phyloP scores from a whole-genome alignment of 1,284 basidiomycete genomes.

The Heterobasidion annosum region DNA sequence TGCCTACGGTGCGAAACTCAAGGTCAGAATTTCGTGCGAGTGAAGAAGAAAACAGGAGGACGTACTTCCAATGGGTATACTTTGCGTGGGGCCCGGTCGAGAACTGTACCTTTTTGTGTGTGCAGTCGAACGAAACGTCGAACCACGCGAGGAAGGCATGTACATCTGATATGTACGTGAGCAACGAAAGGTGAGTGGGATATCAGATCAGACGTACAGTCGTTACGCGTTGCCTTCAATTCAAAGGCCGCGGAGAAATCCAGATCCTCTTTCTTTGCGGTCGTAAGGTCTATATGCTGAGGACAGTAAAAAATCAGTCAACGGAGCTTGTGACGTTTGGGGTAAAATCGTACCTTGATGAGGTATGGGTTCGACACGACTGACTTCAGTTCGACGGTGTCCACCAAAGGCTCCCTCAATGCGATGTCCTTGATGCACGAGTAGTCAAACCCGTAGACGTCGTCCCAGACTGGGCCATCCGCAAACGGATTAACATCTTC shows the following conservation, averaged over 20 bases:
- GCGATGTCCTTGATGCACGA: constrained; percentile 99
- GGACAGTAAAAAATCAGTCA: not conserved
- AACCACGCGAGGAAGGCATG: constrained; percentile 99
- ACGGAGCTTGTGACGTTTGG: not conserved
- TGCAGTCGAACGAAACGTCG: constrained; percentile 93
- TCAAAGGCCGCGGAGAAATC: constrained; percentile 79
- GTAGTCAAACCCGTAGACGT: constrained; percentile 99
- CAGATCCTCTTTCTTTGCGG: constrained; percentile 93
- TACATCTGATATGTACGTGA: constrained; percentile 49
- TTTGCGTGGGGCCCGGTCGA: constrained; percentile 94
- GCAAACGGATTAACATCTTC: constrained; percentile 1
- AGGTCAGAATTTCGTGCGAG: not conserved
- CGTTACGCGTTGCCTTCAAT: constrained; percentile 81
- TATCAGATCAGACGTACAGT: constrained; percentile 53
- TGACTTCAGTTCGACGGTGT: constrained; percentile 92
- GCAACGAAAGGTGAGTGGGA: constrained; percentile 4
- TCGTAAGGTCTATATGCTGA: constrained; percentile 85
- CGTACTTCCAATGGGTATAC: constrained; percentile 96
- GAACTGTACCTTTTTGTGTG: constrained; percentile 94
- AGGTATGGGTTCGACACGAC: constrained; percentile 87
- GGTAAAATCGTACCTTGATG: constrained; percentile 54
- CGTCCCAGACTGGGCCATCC: constrained; percentile 84
- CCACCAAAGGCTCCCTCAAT: constrained; percentile 91
- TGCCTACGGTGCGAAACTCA: constrained; percentile 39
- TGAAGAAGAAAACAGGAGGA: constrained; percentile 12